Evolutionary conservation across 2,329 filamentous ascomycete genomes (phyloP).

Genomic region (Fusarium sp.): DNA sequence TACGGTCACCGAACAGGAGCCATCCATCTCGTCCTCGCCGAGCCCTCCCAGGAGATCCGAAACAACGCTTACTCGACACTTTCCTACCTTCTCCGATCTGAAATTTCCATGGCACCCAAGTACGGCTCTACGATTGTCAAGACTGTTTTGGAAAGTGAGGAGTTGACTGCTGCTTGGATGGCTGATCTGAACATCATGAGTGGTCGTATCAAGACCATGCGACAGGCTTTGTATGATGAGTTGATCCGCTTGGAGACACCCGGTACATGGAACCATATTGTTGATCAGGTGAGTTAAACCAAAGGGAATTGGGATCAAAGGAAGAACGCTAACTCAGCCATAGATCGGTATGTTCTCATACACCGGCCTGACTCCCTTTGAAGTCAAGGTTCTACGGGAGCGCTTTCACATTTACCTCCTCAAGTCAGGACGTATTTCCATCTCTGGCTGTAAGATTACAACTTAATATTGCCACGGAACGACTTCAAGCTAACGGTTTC

Average conservation of each 20-base stretch:
- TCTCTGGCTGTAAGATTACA: constrained; percentile 40
- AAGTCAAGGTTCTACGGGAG: constrained; percentile 75
- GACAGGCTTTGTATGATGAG: constrained; percentile 78
- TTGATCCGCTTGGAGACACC: constrained; percentile 89
- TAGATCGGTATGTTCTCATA: constrained; percentile 99
- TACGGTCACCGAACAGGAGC: constrained; percentile 96
- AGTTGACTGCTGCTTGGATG: constrained; percentile 90
- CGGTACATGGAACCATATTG: constrained; percentile 95
- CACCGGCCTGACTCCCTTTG: constrained; percentile 78
- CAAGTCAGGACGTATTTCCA: constrained; percentile 36
- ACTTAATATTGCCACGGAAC: no score
- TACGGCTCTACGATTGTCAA: constrained; percentile 91
- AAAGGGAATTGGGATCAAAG: no score
- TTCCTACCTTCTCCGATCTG: constrained; percentile 83
- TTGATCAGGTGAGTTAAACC: constrained; percentile 73
- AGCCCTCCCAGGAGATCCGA: constrained; percentile 75
- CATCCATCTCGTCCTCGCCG: constrained; percentile 92
- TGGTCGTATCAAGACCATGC: constrained; percentile 92
- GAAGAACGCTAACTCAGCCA: background rate
- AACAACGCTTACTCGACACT: constrained; percentile 30
- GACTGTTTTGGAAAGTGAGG: constrained; percentile 82
- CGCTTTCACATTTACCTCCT: constrained; percentile 81
- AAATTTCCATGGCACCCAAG: constrained; percentile 95
- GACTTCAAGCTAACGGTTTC: constrained; percentile 66
- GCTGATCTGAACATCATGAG: constrained; percentile 92